Percentiles rank a stretch among this genome's conserved stretches.
Evolutionary conservation across 202 grass and related monocot species (phyloP).

Genomic region (Zizania palustris): DNA sequence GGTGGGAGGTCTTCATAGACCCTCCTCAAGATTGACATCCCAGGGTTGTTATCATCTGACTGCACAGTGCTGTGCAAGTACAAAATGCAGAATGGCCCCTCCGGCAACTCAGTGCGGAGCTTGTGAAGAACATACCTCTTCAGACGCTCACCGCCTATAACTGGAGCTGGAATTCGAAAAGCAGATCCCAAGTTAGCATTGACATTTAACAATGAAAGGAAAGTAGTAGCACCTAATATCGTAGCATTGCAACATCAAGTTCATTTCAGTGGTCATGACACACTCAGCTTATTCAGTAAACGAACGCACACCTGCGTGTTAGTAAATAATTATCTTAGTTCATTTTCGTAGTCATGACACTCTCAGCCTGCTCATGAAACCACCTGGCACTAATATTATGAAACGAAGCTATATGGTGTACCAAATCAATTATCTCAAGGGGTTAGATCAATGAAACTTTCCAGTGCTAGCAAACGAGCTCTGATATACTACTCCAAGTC

Average conservation of each 20-base stretch:
- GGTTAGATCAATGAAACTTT: background rate
- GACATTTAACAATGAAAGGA: background rate
- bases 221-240: background rate
- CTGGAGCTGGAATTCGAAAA: constrained; percentile 61
- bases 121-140: constrained; percentile 85
- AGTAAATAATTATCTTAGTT: too few species aligned
- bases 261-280: background rate
- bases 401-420: constrained; percentile 2
- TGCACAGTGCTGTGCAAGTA: constrained; percentile 88
- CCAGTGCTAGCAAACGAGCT: background rate
- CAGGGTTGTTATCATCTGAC: constrained; percentile 92
- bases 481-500: background rate
- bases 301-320: background rate
- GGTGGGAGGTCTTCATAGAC: constrained; percentile 86
- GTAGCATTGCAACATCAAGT: background rate
- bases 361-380: background rate
- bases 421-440: background rate
- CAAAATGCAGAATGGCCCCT: constrained; percentile 81
- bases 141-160: constrained; percentile 70
- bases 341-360: background rate
- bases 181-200: constrained; percentile 1
- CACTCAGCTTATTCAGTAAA: background rate
- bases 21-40: constrained; percentile 81
- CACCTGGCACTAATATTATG: background rate
- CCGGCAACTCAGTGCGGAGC: constrained; percentile 55